Base-by-base conservation (phyloP, 1,284 basidiomycete genomes). In the Jaminaea rosea region DNA sequence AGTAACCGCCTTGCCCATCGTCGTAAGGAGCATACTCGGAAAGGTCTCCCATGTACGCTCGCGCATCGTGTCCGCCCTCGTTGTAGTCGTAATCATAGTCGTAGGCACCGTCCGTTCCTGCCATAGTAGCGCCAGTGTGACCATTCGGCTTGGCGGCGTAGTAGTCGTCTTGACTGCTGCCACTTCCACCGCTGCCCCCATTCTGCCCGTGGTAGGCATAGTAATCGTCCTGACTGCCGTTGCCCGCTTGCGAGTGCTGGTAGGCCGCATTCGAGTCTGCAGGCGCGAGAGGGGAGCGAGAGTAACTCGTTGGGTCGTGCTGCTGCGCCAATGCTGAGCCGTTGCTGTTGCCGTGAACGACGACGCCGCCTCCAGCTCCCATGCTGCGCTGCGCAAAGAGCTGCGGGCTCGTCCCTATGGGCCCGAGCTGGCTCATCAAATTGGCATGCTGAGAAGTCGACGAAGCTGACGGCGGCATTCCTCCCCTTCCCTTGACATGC, bases 391-490 rank as follows among this genome's bases (percentile, higher is more conserved):
- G 60, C 8, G 64, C 64, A 44, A 55, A 64, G 44, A 66, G 44
- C 52, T 56, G 55, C 24, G 65, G 65, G 31, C 53, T 57, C 3
- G 65, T 67, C 1, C 65, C 65, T 45, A 67, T 66, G 2, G 65
- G 65, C 17, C 65, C 65, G 56, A 67, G 56, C 29, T 56, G 50
- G 10, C 58, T 55, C 28, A 60, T 21, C 5, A 55, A 10, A 10
- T 39, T 24, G 3, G n/a, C 8, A n/a, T n/a, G n/a, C n/a, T n/a
- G n/a, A n/a, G n/a, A n/a, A 2, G 31, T 32, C 13, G 23, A 21
- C 4, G 39, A n/a, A 11, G 19, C 39, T 5, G 19, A 21, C 39
- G 39, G 23, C 4, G 39, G 39, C 10, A 36, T 3, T 15, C 56
- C 51, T 19, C 47, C 53, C 5, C 50, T 36, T 19, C 47, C 53